These are phyloP conservation scores for Phialophora tarda DNA, from an alignment of 2,329 filamentous ascomycete genomes.

Conservation along the genomic window DNA sequence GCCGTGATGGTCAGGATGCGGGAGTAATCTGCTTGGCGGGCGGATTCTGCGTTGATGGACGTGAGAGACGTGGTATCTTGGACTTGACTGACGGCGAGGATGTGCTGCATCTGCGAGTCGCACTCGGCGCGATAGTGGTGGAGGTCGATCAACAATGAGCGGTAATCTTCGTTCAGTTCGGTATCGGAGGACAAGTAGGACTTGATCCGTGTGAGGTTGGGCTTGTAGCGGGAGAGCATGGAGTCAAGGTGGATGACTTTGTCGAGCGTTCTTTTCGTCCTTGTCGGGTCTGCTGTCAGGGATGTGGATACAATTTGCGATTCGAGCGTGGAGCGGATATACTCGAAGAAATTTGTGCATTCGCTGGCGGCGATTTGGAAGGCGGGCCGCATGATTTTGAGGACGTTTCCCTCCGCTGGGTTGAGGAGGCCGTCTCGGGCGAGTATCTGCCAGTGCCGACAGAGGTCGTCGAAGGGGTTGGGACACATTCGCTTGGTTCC, in stretches of 20 bases:
- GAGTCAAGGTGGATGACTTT: constrained; percentile 33
- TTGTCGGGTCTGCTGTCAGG: constrained; percentile 25
- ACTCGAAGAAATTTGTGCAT: constrained; percentile 35
- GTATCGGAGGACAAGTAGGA: constrained; percentile 26
- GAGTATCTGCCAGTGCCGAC: constrained; percentile 35
- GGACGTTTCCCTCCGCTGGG: constrained; percentile 22
- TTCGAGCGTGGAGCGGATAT: constrained; percentile 33
- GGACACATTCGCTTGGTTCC: constrained; percentile 29
- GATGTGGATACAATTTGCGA: constrained; percentile 29
- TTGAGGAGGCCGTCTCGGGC: constrained; percentile 29
- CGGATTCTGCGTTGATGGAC: constrained; percentile 28
- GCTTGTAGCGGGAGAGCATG: constrained; percentile 35
- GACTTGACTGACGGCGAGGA: constrained; percentile 32
- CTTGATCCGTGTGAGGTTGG: constrained; percentile 34
- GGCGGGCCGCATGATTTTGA: constrained; percentile 35
- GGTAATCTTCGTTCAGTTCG: constrained; percentile 34
- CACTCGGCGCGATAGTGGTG: constrained; percentile 36
- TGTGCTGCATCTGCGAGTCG: constrained; percentile 36
- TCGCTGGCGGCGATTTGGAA: constrained; percentile 37
- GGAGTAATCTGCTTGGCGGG: constrained; percentile 34
- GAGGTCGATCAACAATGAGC: constrained; percentile 32
- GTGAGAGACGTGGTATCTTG: constrained; percentile 29
- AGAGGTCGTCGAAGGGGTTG: constrained; percentile 36
- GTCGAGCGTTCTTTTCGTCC: constrained; percentile 30
- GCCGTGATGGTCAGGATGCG: constrained; percentile 35